Evolutionary conservation across 2,329 filamentous ascomycete genomes (phyloP), one percentile per base, ranked within the genome.

Genomic region (Volutella citrinella): DNA sequence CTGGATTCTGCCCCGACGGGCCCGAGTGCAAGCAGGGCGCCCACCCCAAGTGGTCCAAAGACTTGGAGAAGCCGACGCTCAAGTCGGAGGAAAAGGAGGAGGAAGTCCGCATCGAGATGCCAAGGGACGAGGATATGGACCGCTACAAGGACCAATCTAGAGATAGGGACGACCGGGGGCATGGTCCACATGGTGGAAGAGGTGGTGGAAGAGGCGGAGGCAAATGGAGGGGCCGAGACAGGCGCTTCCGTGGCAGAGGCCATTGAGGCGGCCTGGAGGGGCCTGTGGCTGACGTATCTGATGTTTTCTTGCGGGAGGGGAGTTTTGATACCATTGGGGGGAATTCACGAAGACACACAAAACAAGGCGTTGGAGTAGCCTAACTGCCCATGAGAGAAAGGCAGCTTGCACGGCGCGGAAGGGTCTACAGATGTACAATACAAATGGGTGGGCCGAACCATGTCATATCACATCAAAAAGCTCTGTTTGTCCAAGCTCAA

Each of bases 1-100:
- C 88, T 7, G 93, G 93, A 2, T 98, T 98, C 68, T 98, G 93
- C 59, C 93, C 93, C 0, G 85, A 95, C 35, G 91, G 62, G 3
- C 74, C 70, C 42, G 69, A 69, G 7, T 98, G 93, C 65, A 81
- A 80, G 55, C 78, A 84, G 44, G 87, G 87, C 14, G 84, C 87
- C 6, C 93, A 98, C 61, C 82, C 91, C 4, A 76, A 81, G 40
- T 97, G 87, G 82, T 78, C 81, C 16, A 78, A 78, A 53, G 81
- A 90, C 44, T 66, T 89, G 23, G 83, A 87, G 58, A 84, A 83
- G 68, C 87, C 84, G 7, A 78, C 77, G 19, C 80, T 84, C 45
- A 86, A 83, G 68, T 69, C 75, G 12, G 75, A 78, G 32, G 77
- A 80, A 51, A 74, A 83, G 57, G 78, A 80, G 47, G 76, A 69